These are phyloP conservation scores for Cryptococcus sp. DNA, from an alignment of 1,284 basidiomycete genomes.

Conservation along the genomic window DNA sequence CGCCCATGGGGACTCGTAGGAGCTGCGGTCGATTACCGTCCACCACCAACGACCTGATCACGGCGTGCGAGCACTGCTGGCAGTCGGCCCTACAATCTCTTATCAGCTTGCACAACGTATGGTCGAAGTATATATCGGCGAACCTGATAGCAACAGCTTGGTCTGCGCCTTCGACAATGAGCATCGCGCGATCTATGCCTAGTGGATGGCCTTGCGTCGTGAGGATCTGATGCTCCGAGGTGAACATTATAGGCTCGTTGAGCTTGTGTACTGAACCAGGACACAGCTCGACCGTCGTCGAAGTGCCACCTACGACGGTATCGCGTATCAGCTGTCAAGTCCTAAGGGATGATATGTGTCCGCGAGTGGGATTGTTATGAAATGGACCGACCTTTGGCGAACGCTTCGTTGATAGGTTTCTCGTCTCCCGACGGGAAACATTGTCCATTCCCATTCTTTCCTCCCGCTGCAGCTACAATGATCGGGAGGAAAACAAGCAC, in stretches of 20 bases:
- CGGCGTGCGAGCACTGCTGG: conserved; percentile 38
- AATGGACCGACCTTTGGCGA: conserved; percentile 36
- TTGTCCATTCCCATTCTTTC: background rate
- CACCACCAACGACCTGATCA: conserved; percentile 46
- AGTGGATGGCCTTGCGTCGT: conserved; percentile 44
- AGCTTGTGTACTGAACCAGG: conserved; percentile 48
- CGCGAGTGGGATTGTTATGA: background rate
- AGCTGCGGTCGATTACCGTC: conserved; percentile 53
- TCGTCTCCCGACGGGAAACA: conserved; percentile 48
- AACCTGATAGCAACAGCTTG: conserved; percentile 48
- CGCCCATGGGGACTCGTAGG: conserved; percentile 47
- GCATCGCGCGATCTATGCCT: conserved; percentile 42
- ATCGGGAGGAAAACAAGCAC: conserved; percentile 22
- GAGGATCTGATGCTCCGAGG: conserved; percentile 44
- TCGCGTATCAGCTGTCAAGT: background rate
- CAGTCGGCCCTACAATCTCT: conserved; percentile 49
- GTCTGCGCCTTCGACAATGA: conserved; percentile 45
- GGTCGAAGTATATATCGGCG: conserved; percentile 7
- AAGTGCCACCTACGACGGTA: conserved; percentile 36
- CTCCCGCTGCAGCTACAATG: conserved; percentile 16
- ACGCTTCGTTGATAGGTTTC: conserved; percentile 43
- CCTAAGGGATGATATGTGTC: background rate
- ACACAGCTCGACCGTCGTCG: conserved; percentile 45
- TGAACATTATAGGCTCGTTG: conserved; percentile 44
- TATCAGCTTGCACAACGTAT: background rate